Evolutionary conservation across 192 early-diverging fungal genomes (phyloP), one percentile per base, ranked within the genome.

Genomic region (Linnemannia elongata): DNA sequence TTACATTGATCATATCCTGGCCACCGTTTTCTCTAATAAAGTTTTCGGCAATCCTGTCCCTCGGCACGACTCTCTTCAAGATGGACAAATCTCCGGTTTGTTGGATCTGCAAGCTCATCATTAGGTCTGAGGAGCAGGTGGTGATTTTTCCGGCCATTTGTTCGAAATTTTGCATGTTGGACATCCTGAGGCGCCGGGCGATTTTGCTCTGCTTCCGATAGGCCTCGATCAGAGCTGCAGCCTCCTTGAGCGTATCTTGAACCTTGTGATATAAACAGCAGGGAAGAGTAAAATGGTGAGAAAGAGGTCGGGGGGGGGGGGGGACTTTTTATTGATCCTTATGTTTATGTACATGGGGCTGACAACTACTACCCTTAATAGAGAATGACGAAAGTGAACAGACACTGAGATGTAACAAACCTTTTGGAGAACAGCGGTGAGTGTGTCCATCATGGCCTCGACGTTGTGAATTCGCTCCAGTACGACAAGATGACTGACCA

Each of bases 51-150:
- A 85, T 77, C 1, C 71, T 33, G 77, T 90, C 89, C 20, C 77
- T 70, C 6, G 81, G 86, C 13, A 89, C 49, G 4, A 52, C 54
- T 41, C 82, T 60, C 35, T 75, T 73, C 17, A 91, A 74, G 33
- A 90, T 78, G 0, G 79, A 74, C 8, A 91, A 54, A 60, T 90
- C 83, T 30, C 78, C 81, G 18, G 90, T 89, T 55, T 91, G 90
- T 70, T 90, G 89, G 52, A 91, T 90, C 55, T 91, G 90, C 68
- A 91, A 69, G 35, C 84, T 88, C 42, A 91, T 63, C 88, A 91
- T 89, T 54, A 91, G 76, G 60, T 91, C 90, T 36, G 73, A 49
- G 44, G 90, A 82, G 77, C 77, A 73, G 39, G 42, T 84, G 22
- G 89, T 82, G 30, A 91, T 88, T 24, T 75, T 79, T 33, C 68